These are phyloP conservation scores for Candida albicans DNA, from an alignment of 1,139 yeast genomes.

Conservation along the genomic window DNA sequence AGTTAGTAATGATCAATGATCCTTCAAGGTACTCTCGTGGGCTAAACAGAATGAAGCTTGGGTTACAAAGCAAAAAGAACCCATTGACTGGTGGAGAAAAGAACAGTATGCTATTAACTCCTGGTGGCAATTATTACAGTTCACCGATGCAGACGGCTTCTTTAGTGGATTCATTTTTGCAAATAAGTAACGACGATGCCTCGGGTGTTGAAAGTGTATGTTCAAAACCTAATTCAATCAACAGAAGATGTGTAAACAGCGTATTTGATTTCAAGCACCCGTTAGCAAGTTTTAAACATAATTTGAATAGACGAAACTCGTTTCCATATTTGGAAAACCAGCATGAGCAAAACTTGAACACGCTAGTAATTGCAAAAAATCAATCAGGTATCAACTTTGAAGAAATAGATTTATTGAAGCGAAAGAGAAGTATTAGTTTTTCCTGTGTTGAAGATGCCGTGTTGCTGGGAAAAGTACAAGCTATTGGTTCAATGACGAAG, in stretches of 20 bases:
- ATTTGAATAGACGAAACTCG: constrained; percentile 46
- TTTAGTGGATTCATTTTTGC: constrained; percentile 23
- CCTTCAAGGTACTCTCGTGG: constrained; percentile 36
- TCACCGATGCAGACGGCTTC: constrained; percentile 14
- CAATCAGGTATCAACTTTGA: constrained; percentile 1
- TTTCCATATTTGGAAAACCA: constrained; percentile 31
- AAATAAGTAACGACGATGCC: constrained; percentile 17
- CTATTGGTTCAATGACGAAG: constrained; percentile 24
- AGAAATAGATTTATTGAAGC: constrained; percentile 2
- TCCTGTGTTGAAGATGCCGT: constrained; percentile 40
- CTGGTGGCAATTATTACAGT: constrained; percentile 3
- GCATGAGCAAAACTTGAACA: constrained; percentile 21
- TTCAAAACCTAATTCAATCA: constrained; percentile 6
- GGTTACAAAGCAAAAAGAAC: constrained; percentile 27
- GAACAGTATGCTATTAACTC: constrained; percentile 4
- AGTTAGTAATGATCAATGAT: constrained; percentile 19
- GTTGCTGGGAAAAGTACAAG: constrained; percentile 8
- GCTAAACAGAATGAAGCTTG: constrained; percentile 37
- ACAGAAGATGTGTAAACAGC: constrained; percentile 3
- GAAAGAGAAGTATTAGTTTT: constrained; percentile 37
- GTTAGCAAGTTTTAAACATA: constrained; percentile 18
- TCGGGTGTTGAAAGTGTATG: constrained; percentile 10
- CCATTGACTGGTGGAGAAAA: constrained; percentile 1
- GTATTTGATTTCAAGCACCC: constrained; percentile 9
- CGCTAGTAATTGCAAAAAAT: constrained; percentile 20